Percentiles rank a stretch among this genome's conserved stretches.
Evolutionary conservation across 192 early-diverging fungal genomes (phyloP).

Genomic region (Chytriomyces hyalinus): DNA sequence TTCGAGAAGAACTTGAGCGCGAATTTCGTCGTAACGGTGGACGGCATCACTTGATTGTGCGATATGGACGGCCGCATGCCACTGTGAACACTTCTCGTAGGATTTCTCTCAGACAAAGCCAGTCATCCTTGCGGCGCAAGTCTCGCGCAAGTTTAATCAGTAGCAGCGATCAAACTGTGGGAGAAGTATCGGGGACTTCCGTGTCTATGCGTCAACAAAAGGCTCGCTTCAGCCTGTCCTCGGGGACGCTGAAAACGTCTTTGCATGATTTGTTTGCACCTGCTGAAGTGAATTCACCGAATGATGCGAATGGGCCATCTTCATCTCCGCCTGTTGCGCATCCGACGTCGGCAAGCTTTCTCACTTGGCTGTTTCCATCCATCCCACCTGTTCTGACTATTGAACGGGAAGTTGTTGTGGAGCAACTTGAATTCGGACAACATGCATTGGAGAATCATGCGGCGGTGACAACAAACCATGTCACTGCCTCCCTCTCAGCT

Average conservation of each 20-base stretch:
- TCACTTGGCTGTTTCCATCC: constrained; percentile 32
- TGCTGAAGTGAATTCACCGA: constrained; percentile 6
- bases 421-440: constrained; percentile 15
- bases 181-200: background rate
- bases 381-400: constrained; percentile 16
- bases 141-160: constrained; percentile 8
- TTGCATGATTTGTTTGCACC: constrained; percentile 34
- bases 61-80: background rate
- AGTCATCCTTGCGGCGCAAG: constrained; percentile 9
- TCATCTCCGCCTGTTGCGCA: constrained; percentile 3
- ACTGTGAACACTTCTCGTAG: background rate
- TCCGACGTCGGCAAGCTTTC: constrained; percentile 23
- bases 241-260: background rate
- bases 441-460: constrained; percentile 1
- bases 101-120: background rate
- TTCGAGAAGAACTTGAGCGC: constrained; percentile 22
- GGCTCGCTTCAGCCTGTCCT: constrained; percentile 16
- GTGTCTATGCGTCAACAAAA: background rate
- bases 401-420: constrained; percentile 33
- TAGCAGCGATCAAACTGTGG: background rate
- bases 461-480: background rate
- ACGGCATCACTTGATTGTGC: constrained; percentile 27
- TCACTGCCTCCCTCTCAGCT: background rate
- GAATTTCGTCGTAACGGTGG: constrained; percentile 31
- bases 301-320: background rate